Base-by-base conservation (phyloP, 257 asterid genomes). In the Solanum piurae region DNA sequence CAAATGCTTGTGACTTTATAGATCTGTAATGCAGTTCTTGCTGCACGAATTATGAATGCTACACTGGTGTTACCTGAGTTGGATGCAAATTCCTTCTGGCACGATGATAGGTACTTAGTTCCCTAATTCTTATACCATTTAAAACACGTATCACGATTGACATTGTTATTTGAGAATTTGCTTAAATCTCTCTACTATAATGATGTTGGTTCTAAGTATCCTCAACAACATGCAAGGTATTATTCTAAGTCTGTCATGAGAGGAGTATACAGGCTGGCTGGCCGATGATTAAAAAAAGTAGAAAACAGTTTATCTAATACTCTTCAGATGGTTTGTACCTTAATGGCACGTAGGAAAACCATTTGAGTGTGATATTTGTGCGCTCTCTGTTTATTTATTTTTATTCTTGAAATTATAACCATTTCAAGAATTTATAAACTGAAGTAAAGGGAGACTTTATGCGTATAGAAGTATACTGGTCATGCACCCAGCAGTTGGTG, bases 51-150 rank as follows among this genome's bases (percentile, higher is more conserved):
- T 89, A 94, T 97, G 99, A 95, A 97, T 92, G 99, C 99, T 49
- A 97, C 98, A 73, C 94, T 97, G 71, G 99, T 95, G 90, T 95
- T 97, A 87, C 99, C 99, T 86, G 99, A 97, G 92, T 91, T 97
- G 93, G 99, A 97, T 40, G 98, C 98, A 4, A 95, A 97, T 90
- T 97, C 99, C 85, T 97, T 94, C 92, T 95, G 99, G 99, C 98
- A 93, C 89, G 99, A 97, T 89, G 96, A 96, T 91, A 95, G 99
- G 99, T 97, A 92, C 86, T 72, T 83, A 73, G 6, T 36, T 87
- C 83, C 29, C 64, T 27, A 13, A 42, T 52, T 88, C 82, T 83
- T 66, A 27, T 40, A 82, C 89, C 18, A 80, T 49, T 29, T 80
- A 18, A 31, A 29, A 49, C 20, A 46, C 18, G 34, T 36, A 37